These are phyloP conservation scores for Verticillium albo-atrum DNA, from an alignment of 2,329 filamentous ascomycete species.

Conservation along the genomic window DNA sequence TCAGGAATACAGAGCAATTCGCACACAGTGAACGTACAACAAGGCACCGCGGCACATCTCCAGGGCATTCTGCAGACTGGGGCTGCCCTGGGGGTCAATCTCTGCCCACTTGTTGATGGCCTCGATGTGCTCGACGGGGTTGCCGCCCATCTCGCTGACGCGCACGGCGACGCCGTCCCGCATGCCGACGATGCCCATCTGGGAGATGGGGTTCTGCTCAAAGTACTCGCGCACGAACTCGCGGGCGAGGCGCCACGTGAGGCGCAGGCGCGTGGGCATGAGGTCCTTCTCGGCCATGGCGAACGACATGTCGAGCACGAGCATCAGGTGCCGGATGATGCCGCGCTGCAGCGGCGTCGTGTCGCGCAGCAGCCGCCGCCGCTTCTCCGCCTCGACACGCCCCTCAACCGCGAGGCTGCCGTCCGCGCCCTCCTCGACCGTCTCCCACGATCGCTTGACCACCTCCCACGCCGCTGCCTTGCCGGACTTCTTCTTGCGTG, in stretches of 20 bases:
- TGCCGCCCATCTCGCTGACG: conserved; percentile 86
- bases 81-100: conserved; percentile 66
- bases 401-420: conserved; percentile 74
- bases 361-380: conserved; percentile 76
- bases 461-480: conserved; percentile 57
- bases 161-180: conserved; percentile 82
- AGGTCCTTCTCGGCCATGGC: conserved; percentile 96
- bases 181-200: conserved; percentile 90
- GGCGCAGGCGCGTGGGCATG: conserved; percentile 78
- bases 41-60: conserved; percentile 91
- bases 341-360: conserved; percentile 93
- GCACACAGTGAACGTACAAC: too few relatives aligned
- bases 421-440: conserved; percentile 72
- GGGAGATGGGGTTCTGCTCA: conserved; percentile 97
- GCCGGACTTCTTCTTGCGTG: conserved; percentile 14
- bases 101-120: conserved; percentile 65
- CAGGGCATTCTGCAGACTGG: conserved; percentile 87
- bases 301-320: conserved; percentile 87
- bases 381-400: conserved; percentile 76
- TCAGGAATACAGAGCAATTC: too few relatives aligned
- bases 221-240: conserved; percentile 94
- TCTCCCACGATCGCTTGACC: conserved; percentile 66
- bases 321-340: conserved; percentile 92
- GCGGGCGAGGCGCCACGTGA: conserved; percentile 76
- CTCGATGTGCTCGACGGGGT: conserved; percentile 82